Evolutionary conservation across 1,284 basidiomycete species (phyloP).

Genomic region (Trametes versicolor): DNA sequence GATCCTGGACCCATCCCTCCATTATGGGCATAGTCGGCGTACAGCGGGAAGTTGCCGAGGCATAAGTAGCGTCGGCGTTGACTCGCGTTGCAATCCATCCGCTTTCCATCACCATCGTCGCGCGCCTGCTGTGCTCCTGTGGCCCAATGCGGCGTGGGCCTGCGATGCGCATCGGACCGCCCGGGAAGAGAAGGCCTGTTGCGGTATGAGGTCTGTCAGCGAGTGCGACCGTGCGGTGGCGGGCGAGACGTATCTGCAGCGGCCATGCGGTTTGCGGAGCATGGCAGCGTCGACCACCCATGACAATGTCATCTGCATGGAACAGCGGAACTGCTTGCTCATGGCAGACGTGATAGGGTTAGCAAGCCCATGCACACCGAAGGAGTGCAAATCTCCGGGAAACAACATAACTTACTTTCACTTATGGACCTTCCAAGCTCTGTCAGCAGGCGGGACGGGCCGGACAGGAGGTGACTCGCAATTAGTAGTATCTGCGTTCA

Average conservation of each 20-base stretch:
- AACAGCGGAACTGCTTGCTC: not conserved
- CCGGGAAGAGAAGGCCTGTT: conserved; percentile 17
- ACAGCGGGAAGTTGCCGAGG: not conserved
- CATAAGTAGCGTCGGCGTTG: too few species aligned
- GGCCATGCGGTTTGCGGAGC: not conserved
- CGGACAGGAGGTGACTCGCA: not conserved
- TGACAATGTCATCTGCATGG: not conserved
- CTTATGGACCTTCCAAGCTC: not conserved
- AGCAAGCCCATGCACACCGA: not conserved
- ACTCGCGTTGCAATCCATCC: conserved; percentile 7
- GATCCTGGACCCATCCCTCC: conserved; percentile 17
- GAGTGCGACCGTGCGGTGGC: not conserved
- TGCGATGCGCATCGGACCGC: conserved; percentile 25
- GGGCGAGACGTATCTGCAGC: not conserved
- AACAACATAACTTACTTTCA: not conserved
- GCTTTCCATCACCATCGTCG: not conserved
- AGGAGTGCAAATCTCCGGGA: not conserved
- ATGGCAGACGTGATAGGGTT: not conserved
- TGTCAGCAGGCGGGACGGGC: not conserved
- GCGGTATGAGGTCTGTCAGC: not conserved
- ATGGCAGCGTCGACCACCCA: not conserved
- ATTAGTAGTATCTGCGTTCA: not conserved
- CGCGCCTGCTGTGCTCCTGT: not conserved
- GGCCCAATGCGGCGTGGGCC: not conserved
- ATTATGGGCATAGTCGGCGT: conserved; percentile 8